phyloP scores from a whole-genome alignment of 805 yeast species.

The Candida palmyrensis region DNA sequence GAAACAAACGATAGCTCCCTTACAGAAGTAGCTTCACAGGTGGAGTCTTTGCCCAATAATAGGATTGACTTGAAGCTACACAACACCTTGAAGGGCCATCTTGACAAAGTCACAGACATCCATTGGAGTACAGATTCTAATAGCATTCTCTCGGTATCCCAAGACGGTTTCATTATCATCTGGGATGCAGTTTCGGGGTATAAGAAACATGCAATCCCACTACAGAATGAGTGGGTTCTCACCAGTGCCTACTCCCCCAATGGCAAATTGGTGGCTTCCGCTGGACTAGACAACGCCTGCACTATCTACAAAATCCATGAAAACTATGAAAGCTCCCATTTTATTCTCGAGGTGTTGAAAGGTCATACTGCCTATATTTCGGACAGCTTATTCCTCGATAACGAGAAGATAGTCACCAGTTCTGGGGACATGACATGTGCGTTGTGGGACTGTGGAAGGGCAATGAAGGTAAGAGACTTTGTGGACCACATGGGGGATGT shows the following conservation, averaged over 20 bases:
- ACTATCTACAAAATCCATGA: slow-evolving; percentile 50
- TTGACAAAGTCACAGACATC: slow-evolving; percentile 64
- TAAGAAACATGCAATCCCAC: slow-evolving; percentile 63
- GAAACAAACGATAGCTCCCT: slow-evolving; percentile 44
- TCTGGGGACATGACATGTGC: slow-evolving; percentile 81
- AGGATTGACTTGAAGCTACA: background rate
- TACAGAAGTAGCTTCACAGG: slow-evolving; percentile 27
- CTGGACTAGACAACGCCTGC: slow-evolving; percentile 77
- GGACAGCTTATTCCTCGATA: slow-evolving; percentile 61
- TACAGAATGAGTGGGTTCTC: slow-evolving; percentile 77
- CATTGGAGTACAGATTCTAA: slow-evolving; percentile 65
- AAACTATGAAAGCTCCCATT: slow-evolving; percentile 2
- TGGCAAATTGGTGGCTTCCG: slow-evolving; percentile 66
- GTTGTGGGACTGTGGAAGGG: slow-evolving; percentile 73
- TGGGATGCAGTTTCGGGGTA: slow-evolving; percentile 79
- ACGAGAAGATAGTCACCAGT: slow-evolving; percentile 55
- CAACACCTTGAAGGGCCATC: slow-evolving; percentile 53
- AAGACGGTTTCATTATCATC: slow-evolving; percentile 77
- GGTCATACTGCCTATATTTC: slow-evolving; percentile 84
- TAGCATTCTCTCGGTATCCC: slow-evolving; percentile 66
- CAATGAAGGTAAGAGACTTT: slow-evolving; percentile 48
- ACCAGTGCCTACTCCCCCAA: slow-evolving; percentile 70
- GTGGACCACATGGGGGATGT: slow-evolving; percentile 73
- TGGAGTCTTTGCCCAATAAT: slow-evolving; percentile 25
- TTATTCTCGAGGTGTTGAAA: slow-evolving; percentile 52